These are phyloP conservation scores for Pseudozyma sp. DNA, from an alignment of 1,284 basidiomycete species.

Conservation along the genomic window DNA sequence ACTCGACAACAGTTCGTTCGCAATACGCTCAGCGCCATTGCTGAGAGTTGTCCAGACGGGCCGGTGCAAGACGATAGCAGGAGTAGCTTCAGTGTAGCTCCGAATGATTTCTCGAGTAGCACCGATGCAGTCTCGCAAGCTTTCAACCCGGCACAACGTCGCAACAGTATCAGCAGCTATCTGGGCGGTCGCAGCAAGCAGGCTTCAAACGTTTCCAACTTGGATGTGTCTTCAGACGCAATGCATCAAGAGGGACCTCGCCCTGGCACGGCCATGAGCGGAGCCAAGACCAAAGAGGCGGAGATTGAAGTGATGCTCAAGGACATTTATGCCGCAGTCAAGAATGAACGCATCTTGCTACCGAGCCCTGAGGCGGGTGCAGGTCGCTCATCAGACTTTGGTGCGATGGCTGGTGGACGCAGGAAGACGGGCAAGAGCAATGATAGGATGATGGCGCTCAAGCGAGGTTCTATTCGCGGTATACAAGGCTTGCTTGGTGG, in stretches of 20 bases:
- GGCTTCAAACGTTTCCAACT: conserved; percentile 16
- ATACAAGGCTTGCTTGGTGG: conserved; percentile 79
- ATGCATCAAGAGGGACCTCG: conserved; percentile 11
- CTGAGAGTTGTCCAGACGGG: conserved; percentile 32
- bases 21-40: conserved; percentile 87
- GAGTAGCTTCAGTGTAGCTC: conserved; percentile 39
- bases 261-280: conserved; percentile 18
- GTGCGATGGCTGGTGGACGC: conserved; percentile 17
- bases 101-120: conserved; percentile 10
- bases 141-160: conserved; percentile 7
- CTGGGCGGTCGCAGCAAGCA: conserved; percentile 22
- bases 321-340: conserved; percentile 94
- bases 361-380: conserved; percentile 70
- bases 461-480: conserved; percentile 88
- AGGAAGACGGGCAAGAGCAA: conserved; percentile 41
- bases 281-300: conserved; percentile 26
- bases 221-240: conserved; percentile 25
- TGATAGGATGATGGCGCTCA: conserved; percentile 78
- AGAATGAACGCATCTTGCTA: conserved; percentile 88
- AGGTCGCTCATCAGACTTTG: conserved; percentile 28
- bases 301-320: conserved; percentile 67
- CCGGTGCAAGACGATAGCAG: conserved; percentile 36
- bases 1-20: conserved; percentile 90
- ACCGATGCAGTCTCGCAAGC: conserved; percentile 12
- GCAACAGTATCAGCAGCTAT: conserved; percentile 36